Evolutionary conservation across 495 filamentous ascomycete genomes (phyloP).

Genomic region (Baudoinia panamericana): DNA sequence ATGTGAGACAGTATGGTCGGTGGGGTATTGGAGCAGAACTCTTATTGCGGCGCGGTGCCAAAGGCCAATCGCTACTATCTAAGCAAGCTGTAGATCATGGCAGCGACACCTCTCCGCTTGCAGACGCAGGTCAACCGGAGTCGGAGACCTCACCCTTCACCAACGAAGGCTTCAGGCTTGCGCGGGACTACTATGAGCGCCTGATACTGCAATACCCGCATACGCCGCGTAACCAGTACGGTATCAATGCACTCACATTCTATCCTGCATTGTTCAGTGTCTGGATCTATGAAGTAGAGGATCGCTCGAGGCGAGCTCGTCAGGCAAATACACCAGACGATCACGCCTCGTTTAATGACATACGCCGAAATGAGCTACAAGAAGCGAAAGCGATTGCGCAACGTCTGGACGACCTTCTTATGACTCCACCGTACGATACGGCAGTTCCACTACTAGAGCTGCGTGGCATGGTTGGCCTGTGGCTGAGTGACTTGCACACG

Average conservation of each 20-base stretch:
- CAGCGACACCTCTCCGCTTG: neutral
- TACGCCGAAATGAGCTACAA: conserved; percentile 26
- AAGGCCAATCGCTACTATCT: neutral
- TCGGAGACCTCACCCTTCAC: conserved; percentile 29
- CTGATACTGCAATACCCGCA: conserved; percentile 55
- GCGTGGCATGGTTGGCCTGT: conserved; percentile 53
- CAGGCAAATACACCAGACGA: neutral
- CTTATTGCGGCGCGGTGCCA: conserved; percentile 32
- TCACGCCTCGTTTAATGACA: neutral
- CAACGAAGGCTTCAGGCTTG: conserved; percentile 40
- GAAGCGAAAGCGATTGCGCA: conserved; percentile 43
- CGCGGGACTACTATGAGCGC: conserved; percentile 51
- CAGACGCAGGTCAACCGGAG: neutral
- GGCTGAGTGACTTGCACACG: conserved; percentile 47
- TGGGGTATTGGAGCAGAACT: conserved; percentile 65
- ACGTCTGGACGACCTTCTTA: conserved; percentile 51
- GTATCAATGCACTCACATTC: conserved; percentile 42
- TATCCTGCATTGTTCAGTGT: conserved; percentile 55
- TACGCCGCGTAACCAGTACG: conserved; percentile 2
- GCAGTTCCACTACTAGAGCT: conserved; percentile 45
- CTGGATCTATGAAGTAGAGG: conserved; percentile 50
- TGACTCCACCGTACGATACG: conserved; percentile 50
- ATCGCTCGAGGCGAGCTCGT: conserved; percentile 27
- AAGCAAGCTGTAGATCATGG: neutral
- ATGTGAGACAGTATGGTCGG: conserved; percentile 41